phyloP scores from a whole-genome alignment of 139 green algal genomes.

The Chlamydomonas sp. region DNA sequence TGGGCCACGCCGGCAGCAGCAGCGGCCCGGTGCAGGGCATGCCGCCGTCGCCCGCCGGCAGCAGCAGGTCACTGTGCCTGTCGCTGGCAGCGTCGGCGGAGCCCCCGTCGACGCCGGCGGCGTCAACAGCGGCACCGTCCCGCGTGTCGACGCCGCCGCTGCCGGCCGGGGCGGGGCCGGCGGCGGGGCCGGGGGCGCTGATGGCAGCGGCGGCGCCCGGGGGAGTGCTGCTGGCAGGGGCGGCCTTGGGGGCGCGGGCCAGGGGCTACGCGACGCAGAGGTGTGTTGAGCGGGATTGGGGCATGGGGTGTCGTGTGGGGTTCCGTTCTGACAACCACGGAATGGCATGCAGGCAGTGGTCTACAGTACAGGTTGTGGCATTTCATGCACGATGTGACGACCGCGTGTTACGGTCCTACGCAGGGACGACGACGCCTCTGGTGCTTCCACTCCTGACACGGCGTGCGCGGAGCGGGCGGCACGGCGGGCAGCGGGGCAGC shows the following conservation, averaged over 20 bases:
- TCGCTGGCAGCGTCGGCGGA: too few species aligned
- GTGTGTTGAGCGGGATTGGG: too few species aligned
- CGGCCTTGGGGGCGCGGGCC: not conserved
- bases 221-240: not conserved
- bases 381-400: too few species aligned
- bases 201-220: not conserved
- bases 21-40: too few species aligned
- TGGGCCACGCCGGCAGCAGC: slow-evolving; percentile 14
- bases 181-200: not conserved
- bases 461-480: not conserved
- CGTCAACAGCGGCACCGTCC: slow-evolving; percentile 8
- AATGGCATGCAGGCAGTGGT: too few species aligned
- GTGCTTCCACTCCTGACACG: not conserved
- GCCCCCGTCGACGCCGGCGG: not conserved
- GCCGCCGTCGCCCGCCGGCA: too few species aligned
- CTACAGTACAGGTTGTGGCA: too few species aligned
- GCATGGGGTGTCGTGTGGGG: too few species aligned
- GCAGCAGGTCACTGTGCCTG: too few species aligned
- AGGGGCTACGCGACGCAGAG: not conserved
- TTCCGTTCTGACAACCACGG: too few species aligned
- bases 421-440: not conserved
- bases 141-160: slow-evolving; percentile 9
- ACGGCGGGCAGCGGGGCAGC: not conserved
- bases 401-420: too few species aligned
- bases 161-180: not conserved